Conservation (phyloP, 495 filamentous ascomycete genomes). For the Penicillium cosmopolitanum region DNA sequence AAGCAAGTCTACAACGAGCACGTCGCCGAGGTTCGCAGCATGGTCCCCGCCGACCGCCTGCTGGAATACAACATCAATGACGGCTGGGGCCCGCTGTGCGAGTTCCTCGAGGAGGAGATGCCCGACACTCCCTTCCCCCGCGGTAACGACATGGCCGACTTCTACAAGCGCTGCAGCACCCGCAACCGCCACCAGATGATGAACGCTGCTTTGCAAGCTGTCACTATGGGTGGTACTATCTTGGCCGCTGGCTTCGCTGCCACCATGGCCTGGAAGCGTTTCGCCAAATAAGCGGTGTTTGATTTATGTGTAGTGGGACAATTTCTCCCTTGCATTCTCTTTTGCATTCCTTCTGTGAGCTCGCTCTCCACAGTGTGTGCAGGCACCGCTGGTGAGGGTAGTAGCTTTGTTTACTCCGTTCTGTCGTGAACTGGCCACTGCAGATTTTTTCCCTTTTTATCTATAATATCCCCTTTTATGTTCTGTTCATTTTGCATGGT, state of each 20-base stretch:
- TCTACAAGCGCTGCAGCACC: constrained; percentile 60
- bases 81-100: constrained; percentile 69
- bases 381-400: constrained; percentile 19
- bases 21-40: constrained; percentile 47
- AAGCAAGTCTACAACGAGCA: constrained; percentile 55
- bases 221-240: constrained; percentile 53
- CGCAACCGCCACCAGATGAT: constrained; percentile 66
- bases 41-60: constrained; percentile 52
- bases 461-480: constrained; percentile 21
- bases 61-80: constrained; percentile 68
- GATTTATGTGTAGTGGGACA: background rate
- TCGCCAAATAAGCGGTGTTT: constrained; percentile 33
- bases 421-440: background rate
- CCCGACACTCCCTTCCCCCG: constrained; percentile 54
- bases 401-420: constrained; percentile 1
- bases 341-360: constrained; percentile 8
- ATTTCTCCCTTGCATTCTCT: background rate
- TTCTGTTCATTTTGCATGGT: constrained; percentile 9
- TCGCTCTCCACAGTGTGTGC: constrained; percentile 20
- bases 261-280: constrained; percentile 47
- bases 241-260: constrained; percentile 45
- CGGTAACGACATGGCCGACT: constrained; percentile 57
- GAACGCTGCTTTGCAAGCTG: constrained; percentile 56
- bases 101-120: constrained; percentile 63
- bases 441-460: constrained; percentile 10